Evolutionary conservation across 208 protist species (phyloP).

Genomic region (Trichomonas gallinae): DNA sequence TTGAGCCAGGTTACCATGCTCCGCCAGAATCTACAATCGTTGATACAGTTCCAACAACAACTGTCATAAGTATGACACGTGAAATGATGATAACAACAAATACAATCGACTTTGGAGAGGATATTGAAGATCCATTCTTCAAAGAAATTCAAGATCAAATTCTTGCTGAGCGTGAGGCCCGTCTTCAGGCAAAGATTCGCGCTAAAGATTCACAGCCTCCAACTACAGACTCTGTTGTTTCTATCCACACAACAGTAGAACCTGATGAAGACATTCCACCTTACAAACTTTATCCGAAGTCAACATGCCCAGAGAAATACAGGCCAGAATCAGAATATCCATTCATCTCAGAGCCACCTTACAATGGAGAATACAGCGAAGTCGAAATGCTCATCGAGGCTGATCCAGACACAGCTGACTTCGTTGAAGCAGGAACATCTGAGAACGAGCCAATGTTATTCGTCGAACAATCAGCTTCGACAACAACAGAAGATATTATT

Average conservation of each 20-base stretch:
- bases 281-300: background rate
- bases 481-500: no score
- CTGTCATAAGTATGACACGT: background rate
- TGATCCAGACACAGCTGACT: background rate
- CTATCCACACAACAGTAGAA: background rate
- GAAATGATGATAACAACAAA: background rate
- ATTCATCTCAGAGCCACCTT: background rate
- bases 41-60: background rate
- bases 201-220: background rate
- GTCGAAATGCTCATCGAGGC: background rate
- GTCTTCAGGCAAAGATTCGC: background rate
- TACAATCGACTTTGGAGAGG: background rate
- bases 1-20: background rate
- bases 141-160: background rate
- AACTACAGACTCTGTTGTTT: background rate
- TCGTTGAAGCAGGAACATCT: background rate
- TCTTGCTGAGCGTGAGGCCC: background rate
- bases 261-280: background rate
- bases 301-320: background rate
- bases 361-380: background rate
- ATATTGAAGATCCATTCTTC: background rate
- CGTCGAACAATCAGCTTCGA: background rate
- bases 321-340: background rate
- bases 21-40: background rate
- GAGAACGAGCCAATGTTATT: background rate